Evolutionary conservation across 2,329 filamentous ascomycete genomes (phyloP).

Genomic region (Decorospora gaudefroyi): DNA sequence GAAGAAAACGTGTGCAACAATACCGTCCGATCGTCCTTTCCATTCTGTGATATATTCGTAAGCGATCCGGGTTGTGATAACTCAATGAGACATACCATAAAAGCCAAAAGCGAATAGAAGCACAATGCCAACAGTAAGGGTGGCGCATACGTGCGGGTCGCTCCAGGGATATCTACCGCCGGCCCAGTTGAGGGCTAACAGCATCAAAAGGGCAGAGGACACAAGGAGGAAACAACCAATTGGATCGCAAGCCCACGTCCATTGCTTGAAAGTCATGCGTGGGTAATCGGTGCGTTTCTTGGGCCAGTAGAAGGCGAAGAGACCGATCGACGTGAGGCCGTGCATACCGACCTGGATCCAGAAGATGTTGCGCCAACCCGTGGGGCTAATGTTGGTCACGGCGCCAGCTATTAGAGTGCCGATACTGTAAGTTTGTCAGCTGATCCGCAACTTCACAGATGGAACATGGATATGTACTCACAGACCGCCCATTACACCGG

Average conservation of each 20-base stretch:
- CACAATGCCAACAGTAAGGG: slow-evolving; percentile 28
- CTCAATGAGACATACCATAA: slow-evolving; percentile 27
- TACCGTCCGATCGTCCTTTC: slow-evolving; percentile 59
- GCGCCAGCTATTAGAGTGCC: slow-evolving; percentile 58
- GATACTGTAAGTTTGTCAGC: slow-evolving; percentile 43
- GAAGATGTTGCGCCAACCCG: slow-evolving; percentile 62
- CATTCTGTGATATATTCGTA: slow-evolving; percentile 51
- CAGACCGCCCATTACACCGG: slow-evolving; percentile 58
- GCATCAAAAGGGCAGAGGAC: slow-evolving; percentile 32
- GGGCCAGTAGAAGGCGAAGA: slow-evolving; percentile 50
- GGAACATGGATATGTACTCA: slow-evolving; percentile 46
- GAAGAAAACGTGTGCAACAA: slow-evolving; percentile 63
- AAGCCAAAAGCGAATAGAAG: slow-evolving; percentile 35
- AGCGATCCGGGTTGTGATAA: accelerated
- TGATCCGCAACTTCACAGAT: neutral
- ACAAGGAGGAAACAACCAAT: slow-evolving; percentile 37
- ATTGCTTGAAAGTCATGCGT: slow-evolving; percentile 32
- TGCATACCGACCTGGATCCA: slow-evolving; percentile 64
- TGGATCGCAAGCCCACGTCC: slow-evolving; percentile 39
- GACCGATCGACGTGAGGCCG: slow-evolving; percentile 53
- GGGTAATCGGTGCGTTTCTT: slow-evolving; percentile 37
- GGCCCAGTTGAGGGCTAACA: slow-evolving; percentile 40
- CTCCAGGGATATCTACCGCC: slow-evolving; percentile 35
- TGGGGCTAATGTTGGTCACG: slow-evolving; percentile 54
- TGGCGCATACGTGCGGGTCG: slow-evolving; percentile 32